Evolutionary conservation across 768 basidiomycete species (phyloP), one percentile per base, ranked within the genome.

Genomic region (Russula vinacea): DNA sequence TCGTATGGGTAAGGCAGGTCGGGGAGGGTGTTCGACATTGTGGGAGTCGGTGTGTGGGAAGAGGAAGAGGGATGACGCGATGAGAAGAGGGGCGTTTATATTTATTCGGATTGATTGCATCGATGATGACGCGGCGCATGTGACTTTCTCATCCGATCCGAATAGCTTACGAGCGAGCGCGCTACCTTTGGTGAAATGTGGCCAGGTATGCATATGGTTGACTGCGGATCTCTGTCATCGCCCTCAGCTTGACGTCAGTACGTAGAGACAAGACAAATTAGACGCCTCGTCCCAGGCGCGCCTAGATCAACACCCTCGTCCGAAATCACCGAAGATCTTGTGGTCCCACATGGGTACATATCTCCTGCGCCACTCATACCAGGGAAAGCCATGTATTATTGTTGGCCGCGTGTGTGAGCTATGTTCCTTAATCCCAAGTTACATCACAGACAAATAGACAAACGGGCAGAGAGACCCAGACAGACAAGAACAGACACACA

Each of bases 1-100:
- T 94, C 78, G 78, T 94, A 94, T 7, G 79, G 71, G 74, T 93
- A 95, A 7, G 87, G 85, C 37, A 93, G 85, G 66, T 80, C 77
- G 26, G 91, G 91, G 40, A 94, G 84, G 51, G 77, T 79, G 80
- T 86, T 60, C 58, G 82, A 69, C 70, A 73, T 73, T 42, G 50
- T 42, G 32, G 0, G 49, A 6, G 32, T 58, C 24, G 29, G 49
- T 54, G 50, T 39, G 66, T 24, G 49, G 26, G 39, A 47, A 39
- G 60, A 52, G 55, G 24, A 42, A 24, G 17, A n/a, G 2, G 0
- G 33, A 14, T n/a, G 24, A 14, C 17, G 16, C 39, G 3, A 44
- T 33, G 11, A 56, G 42, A 32, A 56, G 42, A 32, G 66, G 45
- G 62, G 62, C 37, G 49, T 13, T 47, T 61, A 51, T 64, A 64